Conservation (phyloP, 2,329 filamentous ascomycete genomes). For the Epichloe amarillans region DNA sequence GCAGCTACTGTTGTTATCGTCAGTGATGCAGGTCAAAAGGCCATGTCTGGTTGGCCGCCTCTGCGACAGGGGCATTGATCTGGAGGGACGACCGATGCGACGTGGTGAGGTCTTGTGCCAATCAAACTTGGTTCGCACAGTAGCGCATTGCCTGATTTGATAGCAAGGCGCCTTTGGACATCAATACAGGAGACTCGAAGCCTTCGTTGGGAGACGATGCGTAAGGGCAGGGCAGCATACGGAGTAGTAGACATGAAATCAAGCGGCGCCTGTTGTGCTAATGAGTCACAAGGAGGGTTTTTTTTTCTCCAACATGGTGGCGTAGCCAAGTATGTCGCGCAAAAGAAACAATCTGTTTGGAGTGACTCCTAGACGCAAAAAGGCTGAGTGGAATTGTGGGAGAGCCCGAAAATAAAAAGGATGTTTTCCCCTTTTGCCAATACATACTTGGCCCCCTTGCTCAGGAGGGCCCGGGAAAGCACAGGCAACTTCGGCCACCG, state of each 20-base stretch:
- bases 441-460: neutral
- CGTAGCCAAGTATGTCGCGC: neutral
- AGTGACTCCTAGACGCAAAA: too few species aligned
- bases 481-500: neutral
- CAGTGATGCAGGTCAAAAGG: neutral
- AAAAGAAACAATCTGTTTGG: too few species aligned
- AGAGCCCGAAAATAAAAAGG: too few species aligned
- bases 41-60: neutral
- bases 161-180: slow-evolving; percentile 11
- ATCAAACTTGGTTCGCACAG: slow-evolving; percentile 5
- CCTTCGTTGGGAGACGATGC: slow-evolving; percentile 11
- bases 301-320: neutral
- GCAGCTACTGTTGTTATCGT: neutral
- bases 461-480: neutral
- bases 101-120: slow-evolving; percentile 8
- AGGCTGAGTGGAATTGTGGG: too few species aligned
- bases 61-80: neutral
- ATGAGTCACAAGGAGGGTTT: slow-evolving; percentile 6
- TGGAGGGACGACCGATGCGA: slow-evolving; percentile 1
- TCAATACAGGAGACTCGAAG: slow-evolving; percentile 11
- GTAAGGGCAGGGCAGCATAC: neutral
- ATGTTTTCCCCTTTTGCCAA: too few species aligned
- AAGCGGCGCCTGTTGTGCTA: neutral
- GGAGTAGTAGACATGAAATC: neutral
- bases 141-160: slow-evolving; percentile 9